Percentiles rank a stretch among this genome's conserved stretches.
Conservation (phyloP, 768 basidiomycete species). For the Lanmaoa rubissima region DNA sequence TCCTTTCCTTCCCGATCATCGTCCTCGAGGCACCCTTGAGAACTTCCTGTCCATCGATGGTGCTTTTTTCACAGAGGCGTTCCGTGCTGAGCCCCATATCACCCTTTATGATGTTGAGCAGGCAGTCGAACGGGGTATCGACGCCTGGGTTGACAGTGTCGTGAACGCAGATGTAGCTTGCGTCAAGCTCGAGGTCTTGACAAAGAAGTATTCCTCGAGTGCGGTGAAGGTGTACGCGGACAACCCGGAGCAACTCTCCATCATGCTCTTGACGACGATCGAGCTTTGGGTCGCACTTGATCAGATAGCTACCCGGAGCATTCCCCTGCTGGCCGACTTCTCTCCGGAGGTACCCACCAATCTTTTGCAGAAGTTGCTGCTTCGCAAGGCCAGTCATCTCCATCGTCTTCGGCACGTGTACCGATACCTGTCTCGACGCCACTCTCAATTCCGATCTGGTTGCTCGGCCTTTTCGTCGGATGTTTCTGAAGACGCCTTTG, state of each 20-base stretch:
- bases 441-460: constrained; percentile 5
- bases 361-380: constrained; percentile 42
- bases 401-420: constrained; percentile 27
- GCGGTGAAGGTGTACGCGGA: constrained; percentile 29
- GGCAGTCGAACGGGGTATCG: constrained; percentile 30
- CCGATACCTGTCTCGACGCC: constrained; percentile 34
- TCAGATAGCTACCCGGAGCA: constrained; percentile 29
- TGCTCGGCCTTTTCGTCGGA: constrained; percentile 36
- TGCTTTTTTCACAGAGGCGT: constrained; percentile 15
- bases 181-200: constrained; percentile 26
- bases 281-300: constrained; percentile 52
- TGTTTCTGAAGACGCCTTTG: constrained; percentile 24
- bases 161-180: constrained; percentile 25
- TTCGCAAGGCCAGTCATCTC: constrained; percentile 32
- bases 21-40: constrained; percentile 11
- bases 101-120: constrained; percentile 40
- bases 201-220: constrained; percentile 23
- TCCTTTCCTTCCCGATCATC: not conserved
- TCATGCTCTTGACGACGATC: constrained; percentile 45
- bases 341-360: constrained; percentile 42
- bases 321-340: constrained; percentile 42
- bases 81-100: constrained; percentile 5
- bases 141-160: constrained; percentile 31
- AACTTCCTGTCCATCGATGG: constrained; percentile 17
- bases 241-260: constrained; percentile 37